Evolutionary conservation across 192 early-diverging fungal species (phyloP).

Genomic region (Podila minutissima): DNA sequence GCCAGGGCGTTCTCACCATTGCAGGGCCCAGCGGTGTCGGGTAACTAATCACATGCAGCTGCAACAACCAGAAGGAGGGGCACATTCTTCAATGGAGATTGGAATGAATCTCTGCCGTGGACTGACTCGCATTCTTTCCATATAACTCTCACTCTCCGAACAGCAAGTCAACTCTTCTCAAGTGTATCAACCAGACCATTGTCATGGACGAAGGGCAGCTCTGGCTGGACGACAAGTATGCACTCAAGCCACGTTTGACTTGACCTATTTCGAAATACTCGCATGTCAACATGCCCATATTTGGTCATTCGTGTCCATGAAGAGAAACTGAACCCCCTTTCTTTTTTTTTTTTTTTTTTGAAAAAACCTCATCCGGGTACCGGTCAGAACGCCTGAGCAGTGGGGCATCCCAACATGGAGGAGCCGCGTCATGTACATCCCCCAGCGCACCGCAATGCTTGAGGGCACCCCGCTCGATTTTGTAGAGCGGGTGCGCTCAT

Average conservation of each 20-base stretch:
- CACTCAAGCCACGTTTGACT: too few species aligned
- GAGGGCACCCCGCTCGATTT: constrained; percentile 80
- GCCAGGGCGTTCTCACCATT: constrained; percentile 66
- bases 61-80: too few species aligned
- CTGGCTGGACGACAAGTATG: constrained; percentile 60
- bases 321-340: not conserved
- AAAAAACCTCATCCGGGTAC: not conserved
- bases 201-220: constrained; percentile 69
- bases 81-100: not conserved
- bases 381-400: constrained; percentile 50
- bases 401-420: constrained; percentile 80
- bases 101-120: not conserved
- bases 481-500: constrained; percentile 64
- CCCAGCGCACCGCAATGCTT: constrained; percentile 75
- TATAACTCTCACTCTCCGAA: not conserved
- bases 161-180: constrained; percentile 87
- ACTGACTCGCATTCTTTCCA: not conserved
- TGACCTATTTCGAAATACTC: not conserved
- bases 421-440: constrained; percentile 86
- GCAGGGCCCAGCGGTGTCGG: constrained; percentile 79
- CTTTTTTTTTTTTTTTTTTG: not conserved
- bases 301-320: not conserved
- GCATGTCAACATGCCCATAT: not conserved
- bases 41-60: constrained; percentile 35
- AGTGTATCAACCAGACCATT: constrained; percentile 81